Percentiles rank a stretch among this genome's conserved stretches.
Conservation (phyloP, 306 rosid species). For the Luffa acutangula region DNA sequence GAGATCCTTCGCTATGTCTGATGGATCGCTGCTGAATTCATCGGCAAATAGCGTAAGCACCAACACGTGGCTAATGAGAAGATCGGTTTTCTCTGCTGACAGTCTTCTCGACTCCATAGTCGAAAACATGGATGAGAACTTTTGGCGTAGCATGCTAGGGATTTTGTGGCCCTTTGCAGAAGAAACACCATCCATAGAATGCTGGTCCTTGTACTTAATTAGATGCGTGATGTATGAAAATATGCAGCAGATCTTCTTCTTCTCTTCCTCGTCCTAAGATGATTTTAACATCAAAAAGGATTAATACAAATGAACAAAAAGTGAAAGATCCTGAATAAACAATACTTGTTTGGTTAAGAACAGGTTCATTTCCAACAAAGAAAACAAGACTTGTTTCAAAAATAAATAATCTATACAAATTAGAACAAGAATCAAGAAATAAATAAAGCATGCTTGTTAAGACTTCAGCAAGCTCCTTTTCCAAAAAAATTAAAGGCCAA, state of each 20-base stretch:
- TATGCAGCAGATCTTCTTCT: constrained; percentile 42
- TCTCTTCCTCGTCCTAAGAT: constrained; percentile 62
- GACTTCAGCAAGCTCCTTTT: not conserved
- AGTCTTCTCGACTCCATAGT: constrained; percentile 29
- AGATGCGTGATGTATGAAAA: constrained; percentile 71
- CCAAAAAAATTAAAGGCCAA: not conserved
- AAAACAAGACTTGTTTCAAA: not conserved
- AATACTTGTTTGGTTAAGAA: not conserved
- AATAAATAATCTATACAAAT: not conserved
- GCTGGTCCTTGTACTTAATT: constrained; percentile 61
- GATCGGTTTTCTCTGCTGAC: constrained; percentile 40
- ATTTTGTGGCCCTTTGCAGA: constrained; percentile 43
- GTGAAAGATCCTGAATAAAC: not conserved
- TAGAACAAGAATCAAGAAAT: not conserved
- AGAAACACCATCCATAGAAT: constrained; percentile 34
- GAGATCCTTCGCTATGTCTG: constrained; percentile 68
- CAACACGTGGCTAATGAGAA: constrained; percentile 55
- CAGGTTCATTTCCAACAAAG: not conserved
- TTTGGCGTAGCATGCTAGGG: constrained; percentile 45
- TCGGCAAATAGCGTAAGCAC: constrained; percentile 68
- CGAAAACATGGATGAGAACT: constrained; percentile 41
- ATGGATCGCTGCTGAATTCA: constrained; percentile 39
- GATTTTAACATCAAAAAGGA: not conserved
- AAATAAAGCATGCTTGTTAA: not conserved
- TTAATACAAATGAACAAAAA: not conserved